Base-by-base conservation (phyloP, 2,329 filamentous ascomycete species). In the Canariomyces notabilis region DNA sequence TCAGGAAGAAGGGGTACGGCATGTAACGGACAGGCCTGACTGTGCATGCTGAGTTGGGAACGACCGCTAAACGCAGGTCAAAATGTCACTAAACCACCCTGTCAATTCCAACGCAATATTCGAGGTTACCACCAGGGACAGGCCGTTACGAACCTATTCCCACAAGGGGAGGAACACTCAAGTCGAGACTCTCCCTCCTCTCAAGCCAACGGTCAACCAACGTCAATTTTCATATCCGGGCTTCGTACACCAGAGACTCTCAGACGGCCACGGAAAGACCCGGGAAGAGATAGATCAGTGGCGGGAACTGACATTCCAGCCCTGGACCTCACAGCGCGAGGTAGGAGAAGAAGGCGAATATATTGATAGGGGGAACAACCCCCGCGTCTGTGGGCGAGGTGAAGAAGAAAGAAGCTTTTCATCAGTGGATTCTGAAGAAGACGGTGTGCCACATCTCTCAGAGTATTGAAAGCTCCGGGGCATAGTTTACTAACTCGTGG, bases 131-230 rank as follows among this genome's bases (percentile, higher is more conserved):
- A 9, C 39, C 12, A 32, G 26, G 31, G 20, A 31, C 12, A 35
- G n/a, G 11, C 44, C 46, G 4, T 7, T 32, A 5, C 48, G 49
- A 7, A 57, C 49, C n/a, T 55, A 57, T 29, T 51, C 54, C 14
- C 47, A 50, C 39, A 49, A 51, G 21, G 32, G 34, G 22, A 49
- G 22, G 33, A 45, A 23, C 18, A 31, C 12, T 15, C 35, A 34
- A 9, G 14, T 32, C 6, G 2, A 34, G 11, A 21, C 38, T 2
- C 45, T 51, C 4, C 52, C 52, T 5, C 20, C 50, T 3, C 44
- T 52, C 12, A 52, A 49, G 19, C 47, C 35, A 23, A 14, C 15
- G 12, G 5, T n/a, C 14, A 41, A 8, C 31, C 37, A 6, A 26
- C 16, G 12, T 14, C n/a, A n/a, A n/a, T n/a, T 31, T 26, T 6